Percentiles rank a stretch among this genome's conserved stretches.
Evolutionary conservation across 2,329 filamentous ascomycete genomes (phyloP).

Genomic region (Nigrospora osmanthi): DNA sequence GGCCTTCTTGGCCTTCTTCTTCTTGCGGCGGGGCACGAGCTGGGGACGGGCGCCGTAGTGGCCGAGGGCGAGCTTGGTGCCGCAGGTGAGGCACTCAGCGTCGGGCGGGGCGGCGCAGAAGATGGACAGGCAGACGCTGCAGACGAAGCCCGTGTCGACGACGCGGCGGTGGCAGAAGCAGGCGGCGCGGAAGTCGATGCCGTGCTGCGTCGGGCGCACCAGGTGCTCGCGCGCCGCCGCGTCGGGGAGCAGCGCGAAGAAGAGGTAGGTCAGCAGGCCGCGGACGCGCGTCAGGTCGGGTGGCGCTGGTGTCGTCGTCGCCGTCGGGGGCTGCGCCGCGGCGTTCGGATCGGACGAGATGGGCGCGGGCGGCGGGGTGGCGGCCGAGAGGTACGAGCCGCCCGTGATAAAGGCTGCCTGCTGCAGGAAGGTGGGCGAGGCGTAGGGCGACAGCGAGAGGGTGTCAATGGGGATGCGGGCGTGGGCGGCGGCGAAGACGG

Average conservation of each 20-base stretch:
- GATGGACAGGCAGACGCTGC: slow-evolving; percentile 92
- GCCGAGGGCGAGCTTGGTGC: slow-evolving; percentile 68
- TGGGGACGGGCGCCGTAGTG: slow-evolving; percentile 69
- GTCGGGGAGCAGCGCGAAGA: slow-evolving; percentile 82
- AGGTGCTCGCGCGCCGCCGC: slow-evolving; percentile 50
- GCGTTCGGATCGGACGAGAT: neutral
- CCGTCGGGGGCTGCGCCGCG: neutral
- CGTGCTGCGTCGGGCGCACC: slow-evolving; percentile 71
- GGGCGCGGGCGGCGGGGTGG: slow-evolving; percentile 39
- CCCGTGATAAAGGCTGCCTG: slow-evolving; percentile 66
- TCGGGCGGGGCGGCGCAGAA: slow-evolving; percentile 63
- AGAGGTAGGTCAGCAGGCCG: slow-evolving; percentile 83
- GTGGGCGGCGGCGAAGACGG: slow-evolving; percentile 90
- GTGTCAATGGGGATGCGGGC: slow-evolving; percentile 88
- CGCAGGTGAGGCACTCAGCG: slow-evolving; percentile 74
- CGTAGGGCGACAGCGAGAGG: slow-evolving; percentile 60
- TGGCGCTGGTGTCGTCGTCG: neutral
- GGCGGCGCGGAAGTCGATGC: slow-evolving; percentile 94
- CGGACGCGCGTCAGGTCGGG: neutral
- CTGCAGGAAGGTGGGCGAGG: slow-evolving; percentile 85
- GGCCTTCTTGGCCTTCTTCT: slow-evolving; percentile 62
- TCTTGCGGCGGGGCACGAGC: slow-evolving; percentile 65
- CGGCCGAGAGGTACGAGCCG: slow-evolving; percentile 44
- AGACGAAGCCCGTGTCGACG: slow-evolving; percentile 89
- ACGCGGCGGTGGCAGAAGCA: slow-evolving; percentile 94